phyloP scores from a whole-genome alignment of 2,329 filamentous ascomycete species.

The Fusarium tricinctum region DNA sequence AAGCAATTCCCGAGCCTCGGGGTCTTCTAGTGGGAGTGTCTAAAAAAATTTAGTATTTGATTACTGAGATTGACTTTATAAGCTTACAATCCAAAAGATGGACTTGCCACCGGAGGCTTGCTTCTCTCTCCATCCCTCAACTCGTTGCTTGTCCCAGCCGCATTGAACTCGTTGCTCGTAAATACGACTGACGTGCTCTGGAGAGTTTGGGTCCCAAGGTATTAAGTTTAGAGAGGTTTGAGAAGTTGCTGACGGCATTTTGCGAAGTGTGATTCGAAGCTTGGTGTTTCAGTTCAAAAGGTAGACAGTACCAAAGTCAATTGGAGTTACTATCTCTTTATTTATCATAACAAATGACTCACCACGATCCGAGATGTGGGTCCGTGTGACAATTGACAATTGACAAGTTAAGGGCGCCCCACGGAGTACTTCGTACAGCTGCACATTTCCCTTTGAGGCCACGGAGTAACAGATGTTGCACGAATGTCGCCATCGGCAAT shows the following conservation, averaged over 20 bases:
- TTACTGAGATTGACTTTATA: accelerated
- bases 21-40: conserved; percentile 26
- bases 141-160: conserved; percentile 41
- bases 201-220: conserved; percentile 45
- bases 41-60: conserved; percentile 4
- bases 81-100: conserved; percentile 48
- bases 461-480: too few species aligned
- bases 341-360: background rate
- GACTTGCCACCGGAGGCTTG: conserved; percentile 42
- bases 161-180: conserved; percentile 40
- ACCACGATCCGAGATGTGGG: too few species aligned
- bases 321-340: background rate
- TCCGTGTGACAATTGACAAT: too few species aligned
- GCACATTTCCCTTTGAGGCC: too few species aligned
- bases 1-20: conserved; percentile 8
- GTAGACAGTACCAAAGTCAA: background rate
- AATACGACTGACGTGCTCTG: conserved; percentile 27
- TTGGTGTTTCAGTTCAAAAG: accelerated
- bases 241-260: conserved; percentile 21
- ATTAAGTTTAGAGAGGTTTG: conserved; percentile 27
- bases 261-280: too few species aligned
- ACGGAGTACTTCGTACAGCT: too few species aligned
- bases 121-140: conserved; percentile 37
- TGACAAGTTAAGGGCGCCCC: too few species aligned
- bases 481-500: too few species aligned